Evolutionary conservation across 305 asterid genomes (phyloP), one percentile per base, ranked within the genome.

Genomic region (Nicotiana rustica): DNA sequence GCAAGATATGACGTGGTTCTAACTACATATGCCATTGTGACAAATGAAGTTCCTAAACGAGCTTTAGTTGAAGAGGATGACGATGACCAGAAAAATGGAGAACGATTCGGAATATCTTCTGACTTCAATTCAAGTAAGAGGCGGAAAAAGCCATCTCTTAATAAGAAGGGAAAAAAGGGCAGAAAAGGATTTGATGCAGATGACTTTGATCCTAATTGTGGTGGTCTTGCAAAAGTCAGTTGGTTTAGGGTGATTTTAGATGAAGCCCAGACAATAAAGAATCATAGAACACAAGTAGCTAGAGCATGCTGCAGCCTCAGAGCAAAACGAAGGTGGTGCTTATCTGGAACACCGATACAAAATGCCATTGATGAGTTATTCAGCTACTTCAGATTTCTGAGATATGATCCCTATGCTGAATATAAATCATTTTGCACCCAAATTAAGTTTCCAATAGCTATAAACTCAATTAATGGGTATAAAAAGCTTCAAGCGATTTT

Each of bases 271-370:
- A 95, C 93, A 61, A 96, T 95, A 88, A 96, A 96, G 85, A 96
- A 96, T 84, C 98, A 95, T 82, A 89, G 99, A 88, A 96, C 99
- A 64, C 98, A 90, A 87, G 98, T 96, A 77, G 98, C 99, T 81
- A 89, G 98, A 86, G 98, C 99, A 88, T 96, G 99, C 90, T 95
- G 97, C 85, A 89, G 98, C 90, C 98, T 96, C 87, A 92, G 94
- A 86, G 99, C 99, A 14, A 96, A 95, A 88, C 88, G 96, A 85
- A 90, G 99, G 85, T 96, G 99, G 99, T 96, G 98, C 90, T 88
- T 96, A 87, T 96, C 99, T 49, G 99, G 99, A 88, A 96, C 99
- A 38, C 99, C 99, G 13, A 93, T 96, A 86, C 99, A 96, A 85
- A 96, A 95, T 88, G 91, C 98, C 55, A 88, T 96, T 55, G 98